These are phyloP conservation scores for Leucoagaricus sp. DNA, from an alignment of 1,284 basidiomycete species.

Conservation along the genomic window DNA sequence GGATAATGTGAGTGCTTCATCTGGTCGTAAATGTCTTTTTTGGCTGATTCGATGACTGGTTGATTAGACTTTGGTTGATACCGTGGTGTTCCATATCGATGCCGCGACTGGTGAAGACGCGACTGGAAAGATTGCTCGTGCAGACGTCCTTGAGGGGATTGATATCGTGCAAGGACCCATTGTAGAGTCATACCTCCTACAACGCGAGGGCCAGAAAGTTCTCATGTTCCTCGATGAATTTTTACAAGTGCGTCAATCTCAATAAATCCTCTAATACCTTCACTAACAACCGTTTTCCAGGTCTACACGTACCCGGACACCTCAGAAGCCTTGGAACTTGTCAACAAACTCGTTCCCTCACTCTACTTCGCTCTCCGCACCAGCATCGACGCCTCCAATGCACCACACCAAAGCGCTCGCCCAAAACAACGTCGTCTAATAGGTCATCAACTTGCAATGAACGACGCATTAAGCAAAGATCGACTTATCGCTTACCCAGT, in stretches of 20 bases:
- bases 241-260: constrained; percentile 48
- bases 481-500: constrained; percentile 56
- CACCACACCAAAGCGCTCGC: not conserved
- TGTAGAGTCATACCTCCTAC: constrained; percentile 58
- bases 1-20: constrained; percentile 60
- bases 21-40: not conserved
- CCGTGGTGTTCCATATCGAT: constrained; percentile 78
- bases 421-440: constrained; percentile 40
- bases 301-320: constrained; percentile 68
- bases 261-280: not conserved
- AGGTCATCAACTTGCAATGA: constrained; percentile 54
- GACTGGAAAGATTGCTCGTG: constrained; percentile 22
- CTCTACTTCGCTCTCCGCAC: constrained; percentile 60
- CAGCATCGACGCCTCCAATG: constrained; percentile 27
- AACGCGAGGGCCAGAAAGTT: constrained; percentile 41
- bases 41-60: constrained; percentile 4
- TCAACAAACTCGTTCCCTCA: constrained; percentile 42
- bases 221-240: constrained; percentile 69
- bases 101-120: constrained; percentile 74
- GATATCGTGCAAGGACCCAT: constrained; percentile 61
- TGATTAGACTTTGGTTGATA: constrained; percentile 58
- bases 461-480: constrained; percentile 41
- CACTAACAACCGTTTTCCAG: constrained; percentile 31
- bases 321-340: constrained; percentile 38
- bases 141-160: constrained; percentile 51